phyloP scores from a whole-genome alignment of 2,329 filamentous ascomycete genomes.

The Phyllosticta ampelicida region DNA sequence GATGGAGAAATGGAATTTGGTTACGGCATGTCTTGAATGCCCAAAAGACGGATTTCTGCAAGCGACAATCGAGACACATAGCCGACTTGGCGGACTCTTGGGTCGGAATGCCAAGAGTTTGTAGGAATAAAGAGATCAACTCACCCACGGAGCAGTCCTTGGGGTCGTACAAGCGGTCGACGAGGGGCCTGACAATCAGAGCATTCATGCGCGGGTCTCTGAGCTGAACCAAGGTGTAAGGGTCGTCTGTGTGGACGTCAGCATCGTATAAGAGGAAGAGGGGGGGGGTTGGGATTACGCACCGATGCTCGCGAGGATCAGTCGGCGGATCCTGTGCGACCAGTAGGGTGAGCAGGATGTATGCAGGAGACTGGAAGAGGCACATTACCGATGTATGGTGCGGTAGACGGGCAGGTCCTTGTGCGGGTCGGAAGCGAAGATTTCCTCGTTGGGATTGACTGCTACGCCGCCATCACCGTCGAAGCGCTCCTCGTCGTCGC shows the following conservation, averaged over 20 bases:
- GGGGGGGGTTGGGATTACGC: constrained; percentile 8
- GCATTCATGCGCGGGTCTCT: constrained; percentile 74
- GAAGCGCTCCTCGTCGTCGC: constrained; percentile 29
- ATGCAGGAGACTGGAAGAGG: background rate
- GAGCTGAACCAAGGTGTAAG: constrained; percentile 63
- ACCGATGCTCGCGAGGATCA: constrained; percentile 39
- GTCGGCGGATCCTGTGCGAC: constrained; percentile 29
- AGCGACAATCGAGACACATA: background rate
- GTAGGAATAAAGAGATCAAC: constrained; percentile 17
- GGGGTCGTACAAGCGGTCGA: constrained; percentile 72
- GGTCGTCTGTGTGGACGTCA: constrained; percentile 39
- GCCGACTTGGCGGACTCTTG: background rate
- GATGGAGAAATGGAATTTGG: background rate
- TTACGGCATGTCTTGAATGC: background rate
- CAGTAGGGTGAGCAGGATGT: background rate
- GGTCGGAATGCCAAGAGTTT: background rate
- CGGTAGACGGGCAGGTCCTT: constrained; percentile 60
- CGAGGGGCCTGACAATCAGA: constrained; percentile 65
- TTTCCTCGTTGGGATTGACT: constrained; percentile 25
- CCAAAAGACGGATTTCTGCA: background rate
- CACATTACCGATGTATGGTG: constrained; percentile 54
- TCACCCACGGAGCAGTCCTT: constrained; percentile 68
- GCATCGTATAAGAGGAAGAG: background rate
- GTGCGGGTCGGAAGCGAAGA: constrained; percentile 44
- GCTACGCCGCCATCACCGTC: constrained; percentile 36